Evolutionary conservation across 1,139 yeast genomes (phyloP).

Genomic region (Chernovozyma aurita): DNA sequence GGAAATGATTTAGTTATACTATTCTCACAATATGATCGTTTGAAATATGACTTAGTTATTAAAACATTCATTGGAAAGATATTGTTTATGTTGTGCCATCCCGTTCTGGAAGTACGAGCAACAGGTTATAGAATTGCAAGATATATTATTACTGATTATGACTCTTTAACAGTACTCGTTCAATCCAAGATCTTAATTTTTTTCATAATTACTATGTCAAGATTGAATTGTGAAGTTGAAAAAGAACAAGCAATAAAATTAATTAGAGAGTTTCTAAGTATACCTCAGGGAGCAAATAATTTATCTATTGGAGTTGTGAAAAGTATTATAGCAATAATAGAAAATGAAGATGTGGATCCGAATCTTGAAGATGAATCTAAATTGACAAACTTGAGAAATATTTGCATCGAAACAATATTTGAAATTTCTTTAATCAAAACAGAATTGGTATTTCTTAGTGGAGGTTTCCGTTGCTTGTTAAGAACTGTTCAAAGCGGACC

Average conservation of each 20-base stretch:
- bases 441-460: slow-evolving; percentile 53
- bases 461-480: slow-evolving; percentile 60
- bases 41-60: slow-evolving; percentile 63
- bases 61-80: slow-evolving; percentile 58
- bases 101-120: slow-evolving; percentile 61
- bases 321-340: slow-evolving; percentile 69
- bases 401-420: slow-evolving; percentile 65
- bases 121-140: slow-evolving; percentile 75
- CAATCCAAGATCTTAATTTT: slow-evolving; percentile 56
- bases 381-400: slow-evolving; percentile 35
- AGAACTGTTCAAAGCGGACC: slow-evolving; percentile 62
- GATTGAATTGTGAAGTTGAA: slow-evolving; percentile 50
- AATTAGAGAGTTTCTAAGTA: slow-evolving; percentile 56
- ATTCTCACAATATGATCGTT: slow-evolving; percentile 53
- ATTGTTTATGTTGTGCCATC: slow-evolving; percentile 56
- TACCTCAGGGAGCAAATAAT: slow-evolving; percentile 52
- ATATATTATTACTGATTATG: slow-evolving; percentile 51
- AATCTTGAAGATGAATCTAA: slow-evolving; percentile 8
- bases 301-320: slow-evolving; percentile 66
- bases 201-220: slow-evolving; percentile 61
- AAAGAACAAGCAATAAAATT: slow-evolving; percentile 77
- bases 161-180: slow-evolving; percentile 44
- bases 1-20: slow-evolving; percentile 62
- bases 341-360: slow-evolving; percentile 36
- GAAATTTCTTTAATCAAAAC: slow-evolving; percentile 68